Evolutionary conservation across 441 rosid species (phyloP), one percentile per base, ranked within the genome.

Genomic region (Adansonia gregorii): DNA sequence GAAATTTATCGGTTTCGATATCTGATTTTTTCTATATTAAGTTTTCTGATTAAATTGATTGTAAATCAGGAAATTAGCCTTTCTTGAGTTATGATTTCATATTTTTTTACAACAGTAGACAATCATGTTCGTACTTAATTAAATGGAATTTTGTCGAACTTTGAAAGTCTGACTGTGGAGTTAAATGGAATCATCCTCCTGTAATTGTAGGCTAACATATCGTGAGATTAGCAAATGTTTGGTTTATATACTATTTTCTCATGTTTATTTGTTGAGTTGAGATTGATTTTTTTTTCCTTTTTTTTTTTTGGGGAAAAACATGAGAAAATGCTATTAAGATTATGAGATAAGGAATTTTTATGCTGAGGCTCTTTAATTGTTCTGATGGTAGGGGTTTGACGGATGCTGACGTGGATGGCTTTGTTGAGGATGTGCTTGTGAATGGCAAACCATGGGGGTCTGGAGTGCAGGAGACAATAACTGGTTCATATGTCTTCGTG

Each of bases 381-480:
- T 77, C 7, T 45, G 46, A 46, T 60, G 35, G n/a, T 75, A 93
- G 99, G 89, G 89, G 90, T 72, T 74, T 95, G 90, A 85, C 85
- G 67, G 97, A 88, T n/a, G 69, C 87, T 0, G 85, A 87, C 61
- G 92, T 91, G 55, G 89, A 91, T 78, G 84, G 79, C 51, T 95
- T 95, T 86, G 94, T 95, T 70, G 95, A 91, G 59, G 93, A 92
- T 74, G 98, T 94, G 79, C 91, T 96, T 77, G 97, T 94, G 72
- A 91, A 90, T 69, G 94, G 93, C n/a, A 88, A 89, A 49, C 90
- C 88, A 46, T 96, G 98, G 99, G 82, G 83, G 71, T 86, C 89
- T 41, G 93, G 93, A 75, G 78, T 73, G 73, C 89, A 81, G 73
- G 97, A 91, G 86, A 79, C 61, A 58, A 73, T 96, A 54, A 78